Percentiles rank a stretch among this genome's conserved stretches.
These are phyloP conservation scores for Alternaria sp. DNA, from an alignment of 2,329 filamentous ascomycete species.

Conservation along the genomic window DNA sequence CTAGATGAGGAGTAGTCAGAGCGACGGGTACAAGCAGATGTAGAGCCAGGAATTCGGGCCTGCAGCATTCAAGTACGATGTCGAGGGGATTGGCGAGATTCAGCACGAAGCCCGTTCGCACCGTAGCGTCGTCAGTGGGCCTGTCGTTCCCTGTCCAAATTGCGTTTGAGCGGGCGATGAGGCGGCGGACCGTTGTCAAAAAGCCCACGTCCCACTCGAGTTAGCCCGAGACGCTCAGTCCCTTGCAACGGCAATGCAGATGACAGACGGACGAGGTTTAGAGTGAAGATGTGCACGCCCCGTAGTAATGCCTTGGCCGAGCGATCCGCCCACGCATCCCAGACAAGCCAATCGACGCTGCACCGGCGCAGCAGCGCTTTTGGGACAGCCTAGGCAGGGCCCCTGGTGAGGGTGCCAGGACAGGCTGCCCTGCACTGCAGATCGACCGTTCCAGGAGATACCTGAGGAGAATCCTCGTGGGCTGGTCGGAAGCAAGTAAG, in stretches of 20 bases:
- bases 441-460: slow-evolving; percentile 47
- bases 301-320: slow-evolving; percentile 45
- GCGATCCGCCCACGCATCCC: slow-evolving; percentile 49
- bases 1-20: slow-evolving; percentile 30
- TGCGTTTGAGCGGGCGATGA: slow-evolving; percentile 47
- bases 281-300: slow-evolving; percentile 45
- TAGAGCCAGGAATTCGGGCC: slow-evolving; percentile 48
- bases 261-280: slow-evolving; percentile 43
- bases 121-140: slow-evolving; percentile 44
- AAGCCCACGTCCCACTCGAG: slow-evolving; percentile 42
- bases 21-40: slow-evolving; percentile 41
- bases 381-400: slow-evolving; percentile 42
- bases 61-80: slow-evolving; percentile 51
- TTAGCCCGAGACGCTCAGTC: slow-evolving; percentile 41
- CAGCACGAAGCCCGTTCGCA: slow-evolving; percentile 45
- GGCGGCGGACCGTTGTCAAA: slow-evolving; percentile 51
- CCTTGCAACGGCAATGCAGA: slow-evolving; percentile 54
- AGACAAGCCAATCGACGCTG: slow-evolving; percentile 49
- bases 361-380: slow-evolving; percentile 52
- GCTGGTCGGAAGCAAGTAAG: slow-evolving; percentile 38
- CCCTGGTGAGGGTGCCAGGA: slow-evolving; percentile 43
- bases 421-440: slow-evolving; percentile 53
- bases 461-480: slow-evolving; percentile 31
- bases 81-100: slow-evolving; percentile 47
- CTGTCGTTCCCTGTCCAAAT: slow-evolving; percentile 48